Evolutionary conservation across 176 grass and related monocot species (phyloP).

Genomic region (Cymbopogon citratus): DNA sequence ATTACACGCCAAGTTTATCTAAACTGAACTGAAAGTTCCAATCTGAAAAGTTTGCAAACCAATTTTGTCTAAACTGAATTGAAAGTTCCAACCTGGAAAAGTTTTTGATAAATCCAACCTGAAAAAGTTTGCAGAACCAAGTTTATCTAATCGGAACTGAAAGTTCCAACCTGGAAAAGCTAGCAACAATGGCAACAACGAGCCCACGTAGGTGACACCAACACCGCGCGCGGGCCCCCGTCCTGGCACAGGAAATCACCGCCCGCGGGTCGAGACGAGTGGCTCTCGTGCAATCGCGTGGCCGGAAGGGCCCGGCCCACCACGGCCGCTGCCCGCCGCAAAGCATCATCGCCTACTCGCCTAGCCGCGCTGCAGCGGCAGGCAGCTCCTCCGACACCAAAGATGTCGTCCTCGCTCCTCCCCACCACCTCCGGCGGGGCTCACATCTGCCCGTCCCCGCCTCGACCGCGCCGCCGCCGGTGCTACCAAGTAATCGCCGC

Average conservation of each 20-base stretch:
- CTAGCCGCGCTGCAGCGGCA: no score
- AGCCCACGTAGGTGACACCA: background rate
- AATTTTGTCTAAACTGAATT: no score
- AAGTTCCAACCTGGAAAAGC: background rate
- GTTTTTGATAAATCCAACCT: no score
- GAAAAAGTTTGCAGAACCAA: no score
- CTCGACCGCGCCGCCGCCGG: no score
- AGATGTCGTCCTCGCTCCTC: conserved; percentile 24
- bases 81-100: no score
- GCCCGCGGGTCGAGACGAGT: background rate
- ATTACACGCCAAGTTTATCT: background rate
- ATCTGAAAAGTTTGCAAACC: no score
- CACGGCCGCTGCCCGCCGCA: background rate
- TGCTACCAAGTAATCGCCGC: no score
- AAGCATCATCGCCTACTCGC: background rate
- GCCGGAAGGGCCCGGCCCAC: background rate
- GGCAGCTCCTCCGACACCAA: background rate
- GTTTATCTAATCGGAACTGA: background rate
- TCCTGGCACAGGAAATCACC: background rate
- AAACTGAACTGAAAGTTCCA: no score
- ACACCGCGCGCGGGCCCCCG: background rate
- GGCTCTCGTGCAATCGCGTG: conserved; percentile 20
- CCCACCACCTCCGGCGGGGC: conserved; percentile 32
- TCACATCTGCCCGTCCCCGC: background rate
- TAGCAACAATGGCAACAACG: background rate